These are phyloP conservation scores for Geotrichum europaeum DNA, from an alignment of 1,139 yeast genomes.

Conservation along the genomic window DNA sequence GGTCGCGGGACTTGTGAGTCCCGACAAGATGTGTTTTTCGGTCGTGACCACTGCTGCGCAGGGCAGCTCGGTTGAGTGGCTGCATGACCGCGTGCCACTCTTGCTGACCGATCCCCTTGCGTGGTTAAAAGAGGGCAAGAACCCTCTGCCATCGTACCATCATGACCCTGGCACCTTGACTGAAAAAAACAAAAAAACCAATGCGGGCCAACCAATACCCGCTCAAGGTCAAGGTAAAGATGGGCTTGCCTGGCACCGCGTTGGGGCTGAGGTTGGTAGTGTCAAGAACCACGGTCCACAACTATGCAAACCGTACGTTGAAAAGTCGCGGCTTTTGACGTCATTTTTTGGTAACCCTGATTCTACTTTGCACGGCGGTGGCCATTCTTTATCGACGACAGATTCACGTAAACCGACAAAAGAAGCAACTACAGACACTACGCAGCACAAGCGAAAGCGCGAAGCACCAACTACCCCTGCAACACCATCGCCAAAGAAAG, in stretches of 20 bases:
- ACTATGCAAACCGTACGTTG: slow-evolving; percentile 38
- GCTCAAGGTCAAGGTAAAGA: not conserved
- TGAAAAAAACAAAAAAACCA: slow-evolving; percentile 8
- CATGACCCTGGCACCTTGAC: slow-evolving; percentile 21
- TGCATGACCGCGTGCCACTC: slow-evolving; percentile 75
- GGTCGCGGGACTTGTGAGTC: slow-evolving; percentile 65
- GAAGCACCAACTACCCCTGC: not conserved
- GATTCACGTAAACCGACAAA: slow-evolving; percentile 2
- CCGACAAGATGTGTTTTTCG: slow-evolving; percentile 47
- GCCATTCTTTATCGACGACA: not conserved
- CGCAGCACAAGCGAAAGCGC: not conserved
- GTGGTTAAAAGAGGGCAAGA: not conserved
- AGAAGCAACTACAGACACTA: slow-evolving; percentile 1
- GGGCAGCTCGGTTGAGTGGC: slow-evolving; percentile 49
- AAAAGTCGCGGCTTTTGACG: slow-evolving; percentile 22
- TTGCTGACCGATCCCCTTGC: not conserved
- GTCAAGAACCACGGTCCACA: slow-evolving; percentile 45
- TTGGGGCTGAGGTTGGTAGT: slow-evolving; percentile 61
- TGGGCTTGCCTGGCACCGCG: slow-evolving; percentile 48
- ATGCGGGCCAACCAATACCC: not conserved
- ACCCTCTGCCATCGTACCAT: not conserved
- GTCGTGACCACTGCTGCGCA: slow-evolving; percentile 70
- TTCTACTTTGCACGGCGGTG: not conserved
- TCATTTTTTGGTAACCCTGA: slow-evolving; percentile 19
- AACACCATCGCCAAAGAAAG: not conserved